Base-by-base conservation (phyloP, 768 basidiomycete genomes). In the Leucocoprinus sp. region DNA sequence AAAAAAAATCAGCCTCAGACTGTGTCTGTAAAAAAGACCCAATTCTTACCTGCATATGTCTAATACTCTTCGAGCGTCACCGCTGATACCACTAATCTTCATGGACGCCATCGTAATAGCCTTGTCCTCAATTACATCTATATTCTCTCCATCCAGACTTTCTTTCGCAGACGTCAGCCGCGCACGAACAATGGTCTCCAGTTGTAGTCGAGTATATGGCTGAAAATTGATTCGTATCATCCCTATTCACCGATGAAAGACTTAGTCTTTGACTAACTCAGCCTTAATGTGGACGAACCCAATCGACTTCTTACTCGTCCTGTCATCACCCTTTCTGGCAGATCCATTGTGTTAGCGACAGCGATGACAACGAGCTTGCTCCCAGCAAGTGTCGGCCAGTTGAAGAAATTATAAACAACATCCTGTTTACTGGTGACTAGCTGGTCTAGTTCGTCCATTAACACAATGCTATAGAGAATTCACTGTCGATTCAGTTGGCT, bases 361-460 rank as follows among this genome's bases (percentile, higher is more conserved):
- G 96, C 95, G 41, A 99, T 77, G 1, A 99, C 96, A 42, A 97
- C 82, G 4, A 99, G 75, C 60, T 87, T 89, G 48, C 91, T 93
- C 15, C 80, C 82, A 0, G 76, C 72, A 41, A 96, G 69, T 3
- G 93, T 95, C 1, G 96, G 96, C 95, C 96, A 99, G 60, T 99
- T 98, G 74, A 98, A 98, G 65, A 99, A 98, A 58, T 97, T 97
- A 65, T 99, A 99, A 17, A 99, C 87, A 8, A 99, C 95, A 48
- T 99, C 95, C 61, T 99, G 95, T 60, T 96, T 96, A 14, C 85
- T 71, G 1, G 95, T 98, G 54, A 98, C 80, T 22, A 99, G 74
- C 61, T 98, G 96, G 64, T 99, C 96, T 4, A 99, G 74, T 64
- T 99, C 96, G 60, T 99, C 95, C 90, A 99, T 98, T 12, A 99